Evolutionary conservation across 257 asterid species (phyloP).

Genomic region (Scutellaria baicalensis): DNA sequence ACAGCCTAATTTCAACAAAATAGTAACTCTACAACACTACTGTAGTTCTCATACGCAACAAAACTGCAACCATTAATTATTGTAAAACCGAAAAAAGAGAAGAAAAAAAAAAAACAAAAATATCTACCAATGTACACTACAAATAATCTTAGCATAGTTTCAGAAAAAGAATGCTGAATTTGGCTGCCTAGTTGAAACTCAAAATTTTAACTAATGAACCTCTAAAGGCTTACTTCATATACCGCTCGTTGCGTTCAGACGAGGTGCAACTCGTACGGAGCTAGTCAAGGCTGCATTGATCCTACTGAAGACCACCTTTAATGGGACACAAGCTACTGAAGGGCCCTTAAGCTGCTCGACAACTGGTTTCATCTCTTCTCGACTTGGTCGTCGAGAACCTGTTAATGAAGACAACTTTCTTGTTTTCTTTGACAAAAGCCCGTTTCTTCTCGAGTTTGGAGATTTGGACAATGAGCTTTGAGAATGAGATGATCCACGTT

Average conservation of each 20-base stretch:
- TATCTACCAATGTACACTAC: constrained; percentile 32
- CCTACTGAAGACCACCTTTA: constrained; percentile 67
- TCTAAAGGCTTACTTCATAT: constrained; percentile 21
- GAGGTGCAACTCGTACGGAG: constrained; percentile 27
- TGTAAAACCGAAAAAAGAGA: constrained; percentile 13
- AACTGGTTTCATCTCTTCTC: constrained; percentile 30
- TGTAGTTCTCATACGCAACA: constrained; percentile 13
- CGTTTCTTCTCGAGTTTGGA: constrained; percentile 20
- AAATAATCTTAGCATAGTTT: background rate
- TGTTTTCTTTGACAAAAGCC: constrained; percentile 45
- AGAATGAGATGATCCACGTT: constrained; percentile 14
- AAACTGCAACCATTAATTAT: constrained; percentile 24
- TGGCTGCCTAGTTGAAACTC: constrained; percentile 11
- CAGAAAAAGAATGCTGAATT: constrained; percentile 1
- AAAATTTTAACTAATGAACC: no score
- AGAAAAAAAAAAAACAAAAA: constrained; percentile 3
- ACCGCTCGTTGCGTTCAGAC: constrained; percentile 9
- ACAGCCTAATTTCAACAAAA: constrained; percentile 17
- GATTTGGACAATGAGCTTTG: constrained; percentile 14
- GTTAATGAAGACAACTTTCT: constrained; percentile 66
- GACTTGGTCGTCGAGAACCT: constrained; percentile 23
- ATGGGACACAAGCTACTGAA: constrained; percentile 64
- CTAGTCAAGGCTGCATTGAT: constrained; percentile 43
- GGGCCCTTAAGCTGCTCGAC: constrained; percentile 51
- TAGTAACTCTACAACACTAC: constrained; percentile 8